Evolutionary conservation across 2,329 filamentous ascomycete species (phyloP), one percentile per base, ranked within the genome.

Genomic region (Fusarium sp.): DNA sequence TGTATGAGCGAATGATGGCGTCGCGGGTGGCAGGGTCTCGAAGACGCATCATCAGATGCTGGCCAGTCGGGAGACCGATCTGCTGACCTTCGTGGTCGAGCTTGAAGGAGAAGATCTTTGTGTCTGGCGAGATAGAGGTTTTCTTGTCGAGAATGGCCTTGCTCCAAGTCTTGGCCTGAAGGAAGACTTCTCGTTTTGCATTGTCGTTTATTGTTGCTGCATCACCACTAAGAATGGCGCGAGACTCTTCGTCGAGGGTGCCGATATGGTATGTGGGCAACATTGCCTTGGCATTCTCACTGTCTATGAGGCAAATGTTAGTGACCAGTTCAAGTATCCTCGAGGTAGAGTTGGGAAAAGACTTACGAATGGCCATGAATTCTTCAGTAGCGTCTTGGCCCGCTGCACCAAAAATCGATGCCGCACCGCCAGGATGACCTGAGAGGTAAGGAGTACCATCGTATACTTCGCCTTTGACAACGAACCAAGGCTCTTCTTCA

Each of bases 241-340:
- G 71, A 2, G 89, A 87, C 20, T 82, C 81, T 67, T 88, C 81
- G 70, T 92, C 87, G 14, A 97, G 85, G 1, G 88, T 88, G 49
- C 94, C 94, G 67, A 97, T 89, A 77, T 97, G 94, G 75, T 97
- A 96, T 42, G 85, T 79, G 13, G 87, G 85, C 90, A 97, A 94
- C 93, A 97, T 97, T 18, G 85, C 86, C 80, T 96, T 97, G 33
- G 94, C 94, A 17, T 92, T 97, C 80, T 97, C 94, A 76, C 91
- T 94, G 77, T 97, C 93, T 95, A 74, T 57, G n/a, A 11, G 4
- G 7, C 5, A 33, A 31, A 36, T 55, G 60, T 79, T 69, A 80
- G 75, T 39, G 49, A 56, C 37, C 3, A 11, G 13, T 23, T 17
- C 6, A 11, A n/a, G 5, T 13, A 17, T 6, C 17, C 14, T 17